phyloP scores from a whole-genome alignment of 805 yeast species.

The Wickerhamomyces rabaulensis region DNA sequence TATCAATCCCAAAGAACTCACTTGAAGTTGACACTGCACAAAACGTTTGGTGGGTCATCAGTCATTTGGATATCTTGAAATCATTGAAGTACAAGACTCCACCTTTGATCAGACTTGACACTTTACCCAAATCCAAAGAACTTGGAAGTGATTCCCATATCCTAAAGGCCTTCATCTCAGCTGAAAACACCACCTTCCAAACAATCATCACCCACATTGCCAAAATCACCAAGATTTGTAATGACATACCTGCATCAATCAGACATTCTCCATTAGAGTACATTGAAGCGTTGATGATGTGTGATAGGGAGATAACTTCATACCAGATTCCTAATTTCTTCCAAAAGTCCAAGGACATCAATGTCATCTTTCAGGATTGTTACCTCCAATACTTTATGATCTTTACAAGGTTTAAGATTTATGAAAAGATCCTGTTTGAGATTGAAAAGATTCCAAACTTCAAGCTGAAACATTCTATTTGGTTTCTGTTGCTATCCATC shows the following conservation, averaged over 20 bases:
- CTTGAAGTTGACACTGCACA: constrained; percentile 15
- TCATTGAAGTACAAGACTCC: constrained; percentile 14
- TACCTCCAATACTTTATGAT: constrained; percentile 13
- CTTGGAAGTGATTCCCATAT: constrained; percentile 13
- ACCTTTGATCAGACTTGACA: constrained; percentile 13
- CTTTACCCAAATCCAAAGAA: constrained; percentile 3
- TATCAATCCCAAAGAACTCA: constrained; percentile 15
- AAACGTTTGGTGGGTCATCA: constrained; percentile 20
- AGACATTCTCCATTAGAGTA: constrained; percentile 10
- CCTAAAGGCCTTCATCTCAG: constrained; percentile 20
- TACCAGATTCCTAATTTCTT: constrained; percentile 13
- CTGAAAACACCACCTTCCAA: constrained; percentile 15
- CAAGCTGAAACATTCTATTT: constrained; percentile 10
- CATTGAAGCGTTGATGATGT: constrained; percentile 15
- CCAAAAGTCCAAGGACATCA: constrained; percentile 13
- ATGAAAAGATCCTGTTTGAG: constrained; percentile 11
- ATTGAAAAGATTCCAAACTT: not conserved
- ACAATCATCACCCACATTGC: constrained; percentile 17
- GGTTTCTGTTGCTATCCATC: constrained; percentile 20
- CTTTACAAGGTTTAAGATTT: constrained; percentile 13
- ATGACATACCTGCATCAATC: constrained; percentile 13
- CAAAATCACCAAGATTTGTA: constrained; percentile 16
- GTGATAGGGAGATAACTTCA: constrained; percentile 16
- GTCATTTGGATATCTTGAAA: constrained; percentile 17
- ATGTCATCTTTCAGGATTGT: constrained; percentile 14